phyloP scores from a whole-genome alignment of 2,329 filamentous ascomycete genomes.

The Colletotrichum orbiculare region DNA sequence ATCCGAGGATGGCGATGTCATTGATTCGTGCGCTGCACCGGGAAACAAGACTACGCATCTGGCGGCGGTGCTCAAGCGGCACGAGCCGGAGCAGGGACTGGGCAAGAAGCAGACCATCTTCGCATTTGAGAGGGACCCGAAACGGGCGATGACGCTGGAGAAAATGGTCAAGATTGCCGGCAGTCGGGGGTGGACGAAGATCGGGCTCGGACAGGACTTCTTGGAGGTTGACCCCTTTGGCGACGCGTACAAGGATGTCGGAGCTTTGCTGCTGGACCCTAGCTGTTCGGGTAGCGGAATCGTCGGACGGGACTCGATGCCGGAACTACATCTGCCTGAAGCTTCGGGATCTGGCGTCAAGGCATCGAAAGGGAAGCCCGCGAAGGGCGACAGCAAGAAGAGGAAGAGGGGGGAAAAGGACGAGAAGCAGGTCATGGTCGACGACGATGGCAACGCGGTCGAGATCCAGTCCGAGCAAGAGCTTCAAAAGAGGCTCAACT shows the following conservation, averaged over 20 bases:
- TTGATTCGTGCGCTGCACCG: conserved; percentile 95
- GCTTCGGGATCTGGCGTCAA: conserved; percentile 40
- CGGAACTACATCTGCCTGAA: conserved; percentile 70
- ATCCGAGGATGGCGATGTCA: conserved; percentile 76
- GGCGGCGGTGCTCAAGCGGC: conserved; percentile 74
- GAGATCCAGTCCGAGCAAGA: conserved; percentile 64
- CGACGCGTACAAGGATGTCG: conserved; percentile 74
- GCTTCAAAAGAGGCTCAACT: conserved; percentile 72
- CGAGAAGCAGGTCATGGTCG: conserved; percentile 55
- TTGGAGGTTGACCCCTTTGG: conserved; percentile 76
- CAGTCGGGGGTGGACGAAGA: conserved; percentile 71
- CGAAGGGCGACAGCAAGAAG: conserved; percentile 51
- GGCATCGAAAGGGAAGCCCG: conserved; percentile 51
- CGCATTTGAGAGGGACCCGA: conserved; percentile 82
- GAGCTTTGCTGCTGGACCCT: conserved; percentile 86
- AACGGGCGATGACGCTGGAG: conserved; percentile 78
- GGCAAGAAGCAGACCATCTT: conserved; percentile 64
- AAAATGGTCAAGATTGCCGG: conserved; percentile 88
- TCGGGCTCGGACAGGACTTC: conserved; percentile 85
- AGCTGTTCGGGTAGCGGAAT: conserved; percentile 98
- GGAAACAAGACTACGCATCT: conserved; percentile 98
- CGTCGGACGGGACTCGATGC: conserved; percentile 84
- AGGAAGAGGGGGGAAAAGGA: conserved; percentile 55
- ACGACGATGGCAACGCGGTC: conserved; percentile 67
- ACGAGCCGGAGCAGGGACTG: conserved; percentile 49